phyloP scores from a whole-genome alignment of 495 filamentous ascomycete genomes.

The Penicillium lividum region DNA sequence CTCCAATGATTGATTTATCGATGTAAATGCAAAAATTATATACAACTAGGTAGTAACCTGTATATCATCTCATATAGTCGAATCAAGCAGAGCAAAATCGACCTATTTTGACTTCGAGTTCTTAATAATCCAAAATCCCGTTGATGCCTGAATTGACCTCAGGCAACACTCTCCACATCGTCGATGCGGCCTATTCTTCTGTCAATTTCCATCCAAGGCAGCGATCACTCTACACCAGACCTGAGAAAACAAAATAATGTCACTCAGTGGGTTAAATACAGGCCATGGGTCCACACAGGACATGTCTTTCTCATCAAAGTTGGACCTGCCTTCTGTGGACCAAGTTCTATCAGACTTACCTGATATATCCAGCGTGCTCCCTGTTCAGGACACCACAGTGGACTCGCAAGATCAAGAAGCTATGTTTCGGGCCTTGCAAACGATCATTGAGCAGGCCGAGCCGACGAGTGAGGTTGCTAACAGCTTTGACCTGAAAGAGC shows the following conservation, averaged over 20 bases:
- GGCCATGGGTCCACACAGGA: neutral
- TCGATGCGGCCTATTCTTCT: conserved; percentile 3
- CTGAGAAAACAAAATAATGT: neutral
- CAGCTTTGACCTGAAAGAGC: conserved; percentile 25
- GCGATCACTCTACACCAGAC: conserved; percentile 6
- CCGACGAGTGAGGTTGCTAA: conserved; percentile 16
- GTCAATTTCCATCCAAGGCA: conserved; percentile 9
- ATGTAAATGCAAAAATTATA: too few relatives aligned
- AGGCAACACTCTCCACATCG: conserved; percentile 24
- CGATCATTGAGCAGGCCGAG: conserved; percentile 26
- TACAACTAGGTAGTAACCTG: too few relatives aligned
- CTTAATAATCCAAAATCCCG: neutral
- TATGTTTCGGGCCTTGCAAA: conserved; percentile 31
- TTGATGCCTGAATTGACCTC: conserved; percentile 25
- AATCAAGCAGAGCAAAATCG: neutral
- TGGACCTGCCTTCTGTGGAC: conserved; percentile 30
- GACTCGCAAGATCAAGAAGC: conserved; percentile 26
- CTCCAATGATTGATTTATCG: neutral
- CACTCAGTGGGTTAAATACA: neutral
- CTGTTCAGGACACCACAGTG: conserved; percentile 15
- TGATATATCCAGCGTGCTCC: conserved; percentile 19
- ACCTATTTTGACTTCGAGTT: neutral
- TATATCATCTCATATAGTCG: neutral
- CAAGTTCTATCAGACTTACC: conserved; percentile 29
- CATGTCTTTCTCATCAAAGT: neutral